A percentile compares a stretch with the other conserved stretches of the same genome.
Conservation (phyloP, 495 filamentous ascomycete genomes). For the Aspergillus conjunctus region DNA sequence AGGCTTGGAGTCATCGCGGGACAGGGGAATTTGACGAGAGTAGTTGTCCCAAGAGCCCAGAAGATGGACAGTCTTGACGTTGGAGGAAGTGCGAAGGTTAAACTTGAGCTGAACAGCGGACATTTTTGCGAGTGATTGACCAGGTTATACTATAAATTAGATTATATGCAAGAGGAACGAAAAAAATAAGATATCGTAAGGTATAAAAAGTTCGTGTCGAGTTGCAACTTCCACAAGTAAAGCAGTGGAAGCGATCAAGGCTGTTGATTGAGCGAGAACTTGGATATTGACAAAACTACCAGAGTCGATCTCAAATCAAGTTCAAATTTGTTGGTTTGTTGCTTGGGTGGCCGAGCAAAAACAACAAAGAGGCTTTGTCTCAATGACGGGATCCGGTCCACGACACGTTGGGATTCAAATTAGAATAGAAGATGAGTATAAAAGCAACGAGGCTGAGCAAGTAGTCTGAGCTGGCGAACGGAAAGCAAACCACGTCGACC, state of each 20-base stretch:
- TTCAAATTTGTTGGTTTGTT: slow-evolving; percentile 19
- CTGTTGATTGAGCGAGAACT: slow-evolving; percentile 9
- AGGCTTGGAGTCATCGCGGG: slow-evolving; percentile 80
- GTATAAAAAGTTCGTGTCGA: slow-evolving; percentile 23
- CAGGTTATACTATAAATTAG: slow-evolving; percentile 43
- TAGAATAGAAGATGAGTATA: slow-evolving; percentile 21
- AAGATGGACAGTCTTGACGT: slow-evolving; percentile 96
- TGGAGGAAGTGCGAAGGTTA: slow-evolving; percentile 89
- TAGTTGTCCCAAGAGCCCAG: slow-evolving; percentile 99
- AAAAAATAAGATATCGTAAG: slow-evolving; percentile 18
- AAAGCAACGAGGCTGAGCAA: slow-evolving; percentile 30
- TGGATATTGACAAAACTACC: slow-evolving; percentile 25
- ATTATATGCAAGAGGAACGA: slow-evolving; percentile 20
- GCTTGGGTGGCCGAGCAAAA: slow-evolving; percentile 25
- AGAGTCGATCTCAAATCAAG: slow-evolving; percentile 27
- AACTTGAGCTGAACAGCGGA: slow-evolving; percentile 84
- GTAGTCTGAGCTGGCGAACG: slow-evolving; percentile 43
- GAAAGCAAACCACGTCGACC: slow-evolving; percentile 49
- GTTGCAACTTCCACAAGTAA: too few relatives aligned
- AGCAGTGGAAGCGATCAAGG: background rate
- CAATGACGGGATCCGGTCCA: slow-evolving; percentile 33
- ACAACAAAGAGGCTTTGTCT: slow-evolving; percentile 7
- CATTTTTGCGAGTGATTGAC: slow-evolving; percentile 59
- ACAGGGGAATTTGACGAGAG: slow-evolving; percentile 85
- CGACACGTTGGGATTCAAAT: slow-evolving; percentile 23